Conservation (phyloP, 2,329 filamentous ascomycete species). For the Fusarium sp. region DNA sequence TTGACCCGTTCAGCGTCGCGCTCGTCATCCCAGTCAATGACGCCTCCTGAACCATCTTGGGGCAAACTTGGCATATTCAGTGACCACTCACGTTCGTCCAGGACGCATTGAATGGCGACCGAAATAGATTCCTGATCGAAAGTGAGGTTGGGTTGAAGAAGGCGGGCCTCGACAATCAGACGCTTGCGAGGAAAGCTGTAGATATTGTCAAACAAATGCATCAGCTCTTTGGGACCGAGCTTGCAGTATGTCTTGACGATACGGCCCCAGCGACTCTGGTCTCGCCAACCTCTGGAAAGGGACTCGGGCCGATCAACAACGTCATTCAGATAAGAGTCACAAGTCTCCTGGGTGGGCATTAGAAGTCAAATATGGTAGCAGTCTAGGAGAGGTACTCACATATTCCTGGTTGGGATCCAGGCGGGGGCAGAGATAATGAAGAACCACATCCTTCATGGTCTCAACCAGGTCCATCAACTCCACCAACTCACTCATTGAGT, state of each 20-base stretch:
- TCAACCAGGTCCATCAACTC: constrained; percentile 57
- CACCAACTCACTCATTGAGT: constrained; percentile 54
- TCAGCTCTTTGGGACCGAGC: constrained; percentile 58
- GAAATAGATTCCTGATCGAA: constrained; percentile 57
- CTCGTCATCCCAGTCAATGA: constrained; percentile 53
- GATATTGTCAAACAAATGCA: constrained; percentile 57
- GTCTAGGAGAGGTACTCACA: constrained; percentile 42
- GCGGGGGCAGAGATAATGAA: constrained; percentile 57
- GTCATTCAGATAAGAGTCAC: constrained; percentile 38
- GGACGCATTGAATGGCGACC: constrained; percentile 49
- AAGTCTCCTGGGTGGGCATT: constrained; percentile 26
- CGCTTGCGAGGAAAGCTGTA: constrained; percentile 56
- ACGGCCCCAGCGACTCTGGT: constrained; percentile 50
- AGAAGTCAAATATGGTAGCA: constrained; percentile 2
- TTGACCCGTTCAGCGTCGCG: constrained; percentile 46
- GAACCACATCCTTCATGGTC: constrained; percentile 55
- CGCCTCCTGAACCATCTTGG: constrained; percentile 50
- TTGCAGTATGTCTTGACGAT: constrained; percentile 58
- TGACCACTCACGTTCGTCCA: constrained; percentile 51
- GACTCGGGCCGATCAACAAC: constrained; percentile 44
- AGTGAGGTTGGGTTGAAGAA: constrained; percentile 53
- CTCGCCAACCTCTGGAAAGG: constrained; percentile 48
- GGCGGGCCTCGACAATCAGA: constrained; percentile 54
- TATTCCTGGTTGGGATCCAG: constrained; percentile 50
- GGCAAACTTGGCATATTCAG: constrained; percentile 46